These are phyloP conservation scores for Lunularia cruciata DNA, from an alignment of 225 moss, liverwort and hornwort species.

Conservation along the genomic window DNA sequence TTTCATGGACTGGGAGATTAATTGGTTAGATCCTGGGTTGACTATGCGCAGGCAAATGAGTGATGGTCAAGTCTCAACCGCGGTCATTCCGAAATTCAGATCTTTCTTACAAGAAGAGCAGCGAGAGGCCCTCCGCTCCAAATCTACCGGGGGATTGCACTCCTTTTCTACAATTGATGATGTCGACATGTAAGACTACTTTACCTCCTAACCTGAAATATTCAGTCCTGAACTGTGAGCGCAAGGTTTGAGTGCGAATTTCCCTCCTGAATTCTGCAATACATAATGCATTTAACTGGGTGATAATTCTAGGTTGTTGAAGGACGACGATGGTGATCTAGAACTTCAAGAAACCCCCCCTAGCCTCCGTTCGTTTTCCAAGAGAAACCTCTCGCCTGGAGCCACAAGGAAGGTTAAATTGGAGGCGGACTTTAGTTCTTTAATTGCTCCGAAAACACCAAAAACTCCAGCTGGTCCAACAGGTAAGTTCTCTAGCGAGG, in stretches of 20 bases:
- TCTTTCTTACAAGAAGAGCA: slow-evolving; percentile 62
- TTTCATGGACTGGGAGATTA: too few relatives aligned
- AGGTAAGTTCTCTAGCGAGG: slow-evolving; percentile 36
- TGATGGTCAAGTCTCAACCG: slow-evolving; percentile 50
- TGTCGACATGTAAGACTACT: slow-evolving; percentile 61
- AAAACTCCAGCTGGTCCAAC: slow-evolving; percentile 34
- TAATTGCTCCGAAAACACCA: slow-evolving; percentile 52
- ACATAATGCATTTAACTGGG: neutral
- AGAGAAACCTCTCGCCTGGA: slow-evolving; percentile 33
- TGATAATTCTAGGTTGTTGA: slow-evolving; percentile 45
- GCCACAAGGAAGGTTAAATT: slow-evolving; percentile 12
- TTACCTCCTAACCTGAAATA: neutral
- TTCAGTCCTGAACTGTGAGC: neutral
- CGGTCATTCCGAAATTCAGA: slow-evolving; percentile 58
- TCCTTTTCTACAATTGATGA: slow-evolving; percentile 56
- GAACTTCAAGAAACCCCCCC: slow-evolving; percentile 55
- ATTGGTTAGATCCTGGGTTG: too few relatives aligned
- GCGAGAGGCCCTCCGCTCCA: slow-evolving; percentile 57
- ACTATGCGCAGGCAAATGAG: slow-evolving; percentile 52
- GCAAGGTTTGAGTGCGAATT: too few relatives aligned
- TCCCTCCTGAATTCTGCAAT: too few relatives aligned
- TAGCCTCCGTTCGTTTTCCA: slow-evolving; percentile 23
- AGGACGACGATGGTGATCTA: slow-evolving; percentile 49
- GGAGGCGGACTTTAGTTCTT: slow-evolving; percentile 49
- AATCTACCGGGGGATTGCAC: slow-evolving; percentile 65